phyloP scores from a whole-genome alignment of 2,329 filamentous ascomycete species.

The Exophiala sp. region DNA sequence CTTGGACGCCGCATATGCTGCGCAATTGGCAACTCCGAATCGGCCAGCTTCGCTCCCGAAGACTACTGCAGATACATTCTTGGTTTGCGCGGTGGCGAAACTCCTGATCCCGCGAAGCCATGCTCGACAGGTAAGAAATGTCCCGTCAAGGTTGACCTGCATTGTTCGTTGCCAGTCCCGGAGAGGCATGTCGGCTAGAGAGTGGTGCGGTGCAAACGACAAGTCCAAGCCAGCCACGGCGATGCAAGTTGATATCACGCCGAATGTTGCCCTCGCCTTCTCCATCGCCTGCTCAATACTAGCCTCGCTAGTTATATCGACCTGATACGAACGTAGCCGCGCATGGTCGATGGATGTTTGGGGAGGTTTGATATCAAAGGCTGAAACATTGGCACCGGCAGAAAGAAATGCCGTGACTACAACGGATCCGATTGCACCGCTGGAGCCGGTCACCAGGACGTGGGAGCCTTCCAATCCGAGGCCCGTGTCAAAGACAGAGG shows the following conservation, averaged over 20 bases:
- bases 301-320: slow-evolving; percentile 35
- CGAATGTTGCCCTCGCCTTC: slow-evolving; percentile 33
- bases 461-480: slow-evolving; percentile 37
- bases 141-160: slow-evolving; percentile 41
- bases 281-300: slow-evolving; percentile 35
- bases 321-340: slow-evolving; percentile 27
- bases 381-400: slow-evolving; percentile 40
- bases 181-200: slow-evolving; percentile 39
- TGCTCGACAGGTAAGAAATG: slow-evolving; percentile 40
- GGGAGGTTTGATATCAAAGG: slow-evolving; percentile 31
- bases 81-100: slow-evolving; percentile 19
- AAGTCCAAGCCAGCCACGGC: slow-evolving; percentile 43
- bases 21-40: slow-evolving; percentile 41
- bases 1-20: slow-evolving; percentile 44
- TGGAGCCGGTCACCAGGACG: slow-evolving; percentile 40
- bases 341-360: slow-evolving; percentile 11
- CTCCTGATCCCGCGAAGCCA: slow-evolving; percentile 39
- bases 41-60: slow-evolving; percentile 44
- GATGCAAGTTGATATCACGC: slow-evolving; percentile 36
- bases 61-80: slow-evolving; percentile 41
- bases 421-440: slow-evolving; percentile 38
- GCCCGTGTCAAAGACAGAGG: slow-evolving; percentile 27
- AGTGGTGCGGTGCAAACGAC: slow-evolving; percentile 36
- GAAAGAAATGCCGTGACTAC: slow-evolving; percentile 40
- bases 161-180: slow-evolving; percentile 39